Percentiles rank a stretch among this genome's conserved stretches.
Conservation (phyloP, 441 rosid genomes). For the Dalechampia spathulata region DNA sequence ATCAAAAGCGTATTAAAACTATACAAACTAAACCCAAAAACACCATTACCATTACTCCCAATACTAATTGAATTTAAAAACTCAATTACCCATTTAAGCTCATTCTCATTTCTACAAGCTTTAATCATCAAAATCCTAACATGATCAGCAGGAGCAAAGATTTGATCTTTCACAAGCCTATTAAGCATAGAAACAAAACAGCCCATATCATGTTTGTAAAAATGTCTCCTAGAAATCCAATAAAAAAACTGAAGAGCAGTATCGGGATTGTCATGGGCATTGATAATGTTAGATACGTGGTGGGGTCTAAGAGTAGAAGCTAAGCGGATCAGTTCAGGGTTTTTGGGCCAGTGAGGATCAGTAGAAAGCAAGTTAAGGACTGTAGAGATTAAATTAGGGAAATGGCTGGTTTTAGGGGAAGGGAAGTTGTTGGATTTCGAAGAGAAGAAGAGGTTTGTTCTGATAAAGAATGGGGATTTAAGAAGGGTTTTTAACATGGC, state of each 20-base stretch:
- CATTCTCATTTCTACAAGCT: slow-evolving; percentile 36
- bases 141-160: slow-evolving; percentile 34
- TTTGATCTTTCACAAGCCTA: slow-evolving; percentile 33
- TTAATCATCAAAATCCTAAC: slow-evolving; percentile 54
- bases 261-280: slow-evolving; percentile 24
- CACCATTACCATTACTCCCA: slow-evolving; percentile 21
- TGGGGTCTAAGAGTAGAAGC: slow-evolving; percentile 27
- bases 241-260: slow-evolving; percentile 30
- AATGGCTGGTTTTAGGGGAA: slow-evolving; percentile 4
- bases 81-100: slow-evolving; percentile 36
- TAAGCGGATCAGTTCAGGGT: slow-evolving; percentile 29
- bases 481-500: slow-evolving; percentile 27
- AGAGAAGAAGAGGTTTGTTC: slow-evolving; percentile 13
- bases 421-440: slow-evolving; percentile 18
- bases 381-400: slow-evolving; percentile 21
- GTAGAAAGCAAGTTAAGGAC: slow-evolving; percentile 25
- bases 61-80: slow-evolving; percentile 30
- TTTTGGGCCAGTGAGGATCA: slow-evolving; percentile 33
- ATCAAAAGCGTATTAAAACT: slow-evolving; percentile 50
- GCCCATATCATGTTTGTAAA: slow-evolving; percentile 40
- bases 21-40: slow-evolving; percentile 37
- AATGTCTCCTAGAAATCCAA: slow-evolving; percentile 43
- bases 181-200: slow-evolving; percentile 40
- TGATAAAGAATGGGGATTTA: slow-evolving; percentile 13
- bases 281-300: slow-evolving; percentile 41